phyloP scores from a whole-genome alignment of 345 rosid species.

The Arabidopsis arenosa region DNA sequence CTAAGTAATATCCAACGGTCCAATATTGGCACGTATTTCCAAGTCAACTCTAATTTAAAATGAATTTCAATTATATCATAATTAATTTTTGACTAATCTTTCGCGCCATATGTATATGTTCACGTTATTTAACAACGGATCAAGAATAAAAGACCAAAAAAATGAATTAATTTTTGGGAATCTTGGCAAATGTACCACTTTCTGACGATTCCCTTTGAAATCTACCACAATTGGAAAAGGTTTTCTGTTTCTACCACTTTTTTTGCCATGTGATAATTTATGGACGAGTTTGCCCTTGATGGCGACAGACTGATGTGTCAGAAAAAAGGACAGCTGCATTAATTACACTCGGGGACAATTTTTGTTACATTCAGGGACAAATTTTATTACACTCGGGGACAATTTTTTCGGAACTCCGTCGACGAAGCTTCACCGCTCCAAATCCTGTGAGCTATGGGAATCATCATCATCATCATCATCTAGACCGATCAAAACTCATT shows the following conservation, averaged over 20 bases:
- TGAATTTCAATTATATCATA: not conserved
- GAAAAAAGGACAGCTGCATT: too few relatives aligned
- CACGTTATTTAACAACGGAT: not conserved
- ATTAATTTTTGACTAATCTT: constrained; percentile 15
- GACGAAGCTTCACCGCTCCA: constrained; percentile 48
- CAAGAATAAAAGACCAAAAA: not conserved
- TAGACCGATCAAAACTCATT: constrained; percentile 31
- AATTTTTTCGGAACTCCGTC: constrained; percentile 50
- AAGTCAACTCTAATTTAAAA: constrained; percentile 22
- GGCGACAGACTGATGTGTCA: too few relatives aligned
- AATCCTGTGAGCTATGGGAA: constrained; percentile 53
- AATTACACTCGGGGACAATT: too few relatives aligned
- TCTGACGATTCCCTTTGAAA: too few relatives aligned
- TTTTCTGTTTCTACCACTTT: too few relatives aligned
- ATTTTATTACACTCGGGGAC: too few relatives aligned
- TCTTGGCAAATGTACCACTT: too few relatives aligned
- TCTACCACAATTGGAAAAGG: too few relatives aligned
- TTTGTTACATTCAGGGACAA: too few relatives aligned
- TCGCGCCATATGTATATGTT: constrained; percentile 28
- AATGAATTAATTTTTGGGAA: not conserved
- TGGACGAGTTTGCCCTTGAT: too few relatives aligned
- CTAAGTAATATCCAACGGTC: constrained; percentile 17
- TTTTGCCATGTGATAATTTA: too few relatives aligned
- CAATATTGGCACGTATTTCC: constrained; percentile 5
- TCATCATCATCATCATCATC: constrained; percentile 38